phyloP scores from a whole-genome alignment of 768 basidiomycete species.

The Symmetrospora coprosmae region DNA sequence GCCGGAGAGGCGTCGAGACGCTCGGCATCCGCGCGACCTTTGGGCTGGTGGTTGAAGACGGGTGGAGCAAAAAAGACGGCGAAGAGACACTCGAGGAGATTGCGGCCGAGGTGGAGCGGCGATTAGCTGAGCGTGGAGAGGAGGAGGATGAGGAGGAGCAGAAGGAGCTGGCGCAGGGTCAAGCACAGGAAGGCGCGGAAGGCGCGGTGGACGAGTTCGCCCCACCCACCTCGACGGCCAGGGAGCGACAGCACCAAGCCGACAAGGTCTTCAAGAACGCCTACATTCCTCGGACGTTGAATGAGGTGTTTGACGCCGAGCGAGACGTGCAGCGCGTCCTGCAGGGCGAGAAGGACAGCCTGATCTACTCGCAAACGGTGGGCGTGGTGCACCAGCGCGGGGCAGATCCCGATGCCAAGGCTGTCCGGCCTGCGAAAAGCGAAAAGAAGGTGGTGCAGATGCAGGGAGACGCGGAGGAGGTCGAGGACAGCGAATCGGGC shows the following conservation, averaged over 20 bases:
- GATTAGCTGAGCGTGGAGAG: constrained; percentile 5
- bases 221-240: too few species aligned
- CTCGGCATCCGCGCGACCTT: constrained; percentile 71
- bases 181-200: constrained; percentile 43
- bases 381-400: constrained; percentile 45
- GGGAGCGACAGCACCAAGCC: constrained; percentile 56
- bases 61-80: constrained; percentile 26
- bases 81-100: constrained; percentile 27
- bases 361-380: constrained; percentile 80
- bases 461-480: constrained; percentile 37
- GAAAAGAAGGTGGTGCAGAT: too few species aligned
- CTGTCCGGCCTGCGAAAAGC: too few species aligned
- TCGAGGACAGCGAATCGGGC: constrained; percentile 38
- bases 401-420: constrained; percentile 7
- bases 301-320: constrained; percentile 89
- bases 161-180: constrained; percentile 26
- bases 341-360: constrained; percentile 52
- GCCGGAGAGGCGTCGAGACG: constrained; percentile 54
- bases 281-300: constrained; percentile 81
- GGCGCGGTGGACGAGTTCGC: constrained; percentile 36
- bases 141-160: constrained; percentile 29
- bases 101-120: constrained; percentile 25
- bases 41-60: constrained; percentile 57
- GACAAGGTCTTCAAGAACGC: constrained; percentile 60
- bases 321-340: constrained; percentile 66